These are phyloP conservation scores for Effrenium voratum DNA, from an alignment of 73 alveolate species.

Conservation along the genomic window DNA sequence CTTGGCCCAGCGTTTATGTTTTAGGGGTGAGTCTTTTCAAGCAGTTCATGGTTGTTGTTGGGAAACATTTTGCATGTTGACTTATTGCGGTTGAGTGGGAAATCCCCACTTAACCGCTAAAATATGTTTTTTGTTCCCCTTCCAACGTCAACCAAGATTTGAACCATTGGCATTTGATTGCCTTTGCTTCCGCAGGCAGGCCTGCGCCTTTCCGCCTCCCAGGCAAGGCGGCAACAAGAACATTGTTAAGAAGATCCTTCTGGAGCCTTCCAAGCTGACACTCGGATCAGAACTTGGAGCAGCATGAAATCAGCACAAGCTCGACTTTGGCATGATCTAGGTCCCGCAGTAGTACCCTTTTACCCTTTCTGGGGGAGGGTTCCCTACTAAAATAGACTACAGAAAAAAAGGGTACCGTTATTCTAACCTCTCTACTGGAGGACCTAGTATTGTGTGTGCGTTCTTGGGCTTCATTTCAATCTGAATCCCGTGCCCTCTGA, in stretches of 20 bases:
- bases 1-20: too few relatives aligned
- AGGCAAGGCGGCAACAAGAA: conserved; percentile 78
- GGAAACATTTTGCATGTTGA: too few relatives aligned
- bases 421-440: not conserved
- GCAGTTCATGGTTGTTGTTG: too few relatives aligned
- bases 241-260: conserved; percentile 3
- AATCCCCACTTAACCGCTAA: too few relatives aligned
- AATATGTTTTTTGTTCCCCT: too few relatives aligned
- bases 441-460: not conserved
- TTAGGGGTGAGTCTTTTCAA: too few relatives aligned
- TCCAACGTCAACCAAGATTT: too few relatives aligned
- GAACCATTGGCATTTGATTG: not conserved
- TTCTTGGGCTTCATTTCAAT: too few relatives aligned
- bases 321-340: not conserved
- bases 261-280: conserved; percentile 33
- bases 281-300: not conserved
- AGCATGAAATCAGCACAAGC: too few relatives aligned
- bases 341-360: not conserved
- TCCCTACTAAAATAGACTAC: not conserved
- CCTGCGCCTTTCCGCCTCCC: not conserved
- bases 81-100: too few relatives aligned
- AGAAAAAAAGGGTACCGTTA: not conserved
- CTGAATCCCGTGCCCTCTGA: too few relatives aligned
- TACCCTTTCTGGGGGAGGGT: not conserved
- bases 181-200: not conserved